Evolutionary conservation across 306 rosid genomes (phyloP), one percentile per base, ranked within the genome.

Genomic region (Cicer arietinum): DNA sequence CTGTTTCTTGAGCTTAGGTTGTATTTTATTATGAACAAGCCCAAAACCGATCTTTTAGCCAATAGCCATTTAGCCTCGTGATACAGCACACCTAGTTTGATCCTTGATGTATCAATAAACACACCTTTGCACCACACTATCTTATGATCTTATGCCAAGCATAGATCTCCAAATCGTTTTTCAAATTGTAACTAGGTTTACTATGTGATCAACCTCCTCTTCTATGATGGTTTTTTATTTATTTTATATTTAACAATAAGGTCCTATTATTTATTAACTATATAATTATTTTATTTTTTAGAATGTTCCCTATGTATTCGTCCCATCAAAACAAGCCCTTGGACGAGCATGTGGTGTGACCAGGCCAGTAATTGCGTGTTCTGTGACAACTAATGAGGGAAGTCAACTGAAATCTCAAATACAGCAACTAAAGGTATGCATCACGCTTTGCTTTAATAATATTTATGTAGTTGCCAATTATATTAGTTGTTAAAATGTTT

Each of bases 311-410:
- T 91, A 94, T 7, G 94, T 94, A 3, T 94, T 94, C 1, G 91
- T 94, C 58, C 91, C 94, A 9, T 94, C 98, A 0, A 94, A 94
- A 70, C 97, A 94, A 87, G 98, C 97, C 20, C 97, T 94, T 56
- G 98, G 96, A 16, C 85, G 98, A 50, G 98, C 97, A 6, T 91
- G 98, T 43, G 98, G 98, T 1, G 98, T 94, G 17, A 90, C 98
- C 6, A 78, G 98, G 69, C 92, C 98, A n/a, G 96, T 94, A 69
- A 91, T 94, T 69, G 96, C 98, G 1, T 87, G 92, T 75, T 94
- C 98, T 43, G 98, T 94, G 74, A 91, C 97, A 10, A 80, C 91
- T 18, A 94, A 94, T 5, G 98, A 91, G 76, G 98, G 97, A 71
- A 94, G 98, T 78, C 96, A 94, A 69, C 73, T 94, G 92, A 91